Evolutionary conservation across 1,284 basidiomycete species (phyloP).

Genomic region (Somion occarium): DNA sequence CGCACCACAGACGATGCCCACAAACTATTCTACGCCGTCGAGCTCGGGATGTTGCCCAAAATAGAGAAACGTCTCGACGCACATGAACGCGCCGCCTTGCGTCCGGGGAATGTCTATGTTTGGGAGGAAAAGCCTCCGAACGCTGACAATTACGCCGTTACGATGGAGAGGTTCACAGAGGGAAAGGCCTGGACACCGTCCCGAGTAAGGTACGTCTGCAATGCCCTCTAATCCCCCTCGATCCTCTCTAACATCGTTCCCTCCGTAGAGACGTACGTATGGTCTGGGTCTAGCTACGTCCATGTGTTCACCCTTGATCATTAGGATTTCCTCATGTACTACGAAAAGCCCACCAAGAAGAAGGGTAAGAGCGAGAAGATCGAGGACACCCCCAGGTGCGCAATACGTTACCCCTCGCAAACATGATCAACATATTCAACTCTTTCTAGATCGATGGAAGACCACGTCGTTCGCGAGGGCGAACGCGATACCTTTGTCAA

Average conservation of each 20-base stretch:
- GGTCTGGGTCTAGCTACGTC: not conserved
- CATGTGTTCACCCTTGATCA: too few species aligned
- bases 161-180: conserved; percentile 39
- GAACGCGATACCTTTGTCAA: conserved; percentile 73
- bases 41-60: conserved; percentile 34
- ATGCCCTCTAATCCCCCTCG: conserved; percentile 3
- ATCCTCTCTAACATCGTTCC: conserved; percentile 2
- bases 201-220: conserved; percentile 31
- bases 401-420: not conserved
- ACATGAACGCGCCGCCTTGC: conserved; percentile 35
- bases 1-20: conserved; percentile 37
- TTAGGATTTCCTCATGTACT: conserved; percentile 38
- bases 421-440: not conserved
- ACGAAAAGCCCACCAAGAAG: conserved; percentile 31
- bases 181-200: conserved; percentile 36
- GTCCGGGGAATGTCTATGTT: conserved; percentile 38
- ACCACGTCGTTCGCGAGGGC: conserved; percentile 33
- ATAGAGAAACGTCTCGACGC: conserved; percentile 38
- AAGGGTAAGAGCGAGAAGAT: conserved; percentile 18
- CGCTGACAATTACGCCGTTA: conserved; percentile 34
- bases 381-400: not conserved
- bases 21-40: conserved; percentile 40
- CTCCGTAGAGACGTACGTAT: conserved; percentile 3
- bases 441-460: conserved; percentile 22
- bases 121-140: conserved; percentile 39